phyloP scores from a whole-genome alignment of 306 rosid genomes.

The Neltuma alba region DNA sequence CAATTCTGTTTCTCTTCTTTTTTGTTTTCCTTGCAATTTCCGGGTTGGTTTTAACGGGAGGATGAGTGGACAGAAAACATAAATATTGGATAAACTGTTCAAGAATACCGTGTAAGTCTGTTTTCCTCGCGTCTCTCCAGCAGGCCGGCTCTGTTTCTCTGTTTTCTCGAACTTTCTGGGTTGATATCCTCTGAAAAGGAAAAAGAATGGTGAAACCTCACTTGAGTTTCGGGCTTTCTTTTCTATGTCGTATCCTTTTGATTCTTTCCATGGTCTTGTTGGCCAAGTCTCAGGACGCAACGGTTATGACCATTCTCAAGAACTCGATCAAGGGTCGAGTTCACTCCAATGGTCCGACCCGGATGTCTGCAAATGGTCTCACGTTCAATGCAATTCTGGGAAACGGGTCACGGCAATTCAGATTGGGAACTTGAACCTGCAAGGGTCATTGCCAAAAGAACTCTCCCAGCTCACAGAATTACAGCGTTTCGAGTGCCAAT shows the following conservation, averaged over 20 bases:
- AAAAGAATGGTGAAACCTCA: constrained; percentile 43
- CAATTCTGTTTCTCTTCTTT: constrained; percentile 19
- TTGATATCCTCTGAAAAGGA: neutral
- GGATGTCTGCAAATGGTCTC: too few relatives aligned
- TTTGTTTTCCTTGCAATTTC: neutral
- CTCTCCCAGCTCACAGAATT: constrained; percentile 44
- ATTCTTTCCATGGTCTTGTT: constrained; percentile 3
- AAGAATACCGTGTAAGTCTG: neutral
- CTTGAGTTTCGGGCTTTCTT: constrained; percentile 32
- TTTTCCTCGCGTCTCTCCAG: neutral
- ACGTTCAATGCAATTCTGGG: too few relatives aligned
- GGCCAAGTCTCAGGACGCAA: constrained; percentile 44
- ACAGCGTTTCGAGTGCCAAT: constrained; percentile 52
- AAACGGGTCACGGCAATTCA: too few relatives aligned
- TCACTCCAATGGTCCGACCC: too few relatives aligned
- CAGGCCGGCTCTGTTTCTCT: neutral
- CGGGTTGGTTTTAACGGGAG: neutral
- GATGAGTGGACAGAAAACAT: neutral
- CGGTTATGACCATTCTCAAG: constrained; percentile 50
- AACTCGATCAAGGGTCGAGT: too few relatives aligned
- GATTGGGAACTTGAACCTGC: too few relatives aligned
- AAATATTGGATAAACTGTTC: constrained; percentile 37
- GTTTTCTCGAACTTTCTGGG: neutral
- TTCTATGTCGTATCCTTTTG: neutral
- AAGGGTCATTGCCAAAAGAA: constrained; percentile 60